Evolutionary conservation across 73 alveolate species (phyloP).

Genomic region (Tetrahymena elliotti): DNA sequence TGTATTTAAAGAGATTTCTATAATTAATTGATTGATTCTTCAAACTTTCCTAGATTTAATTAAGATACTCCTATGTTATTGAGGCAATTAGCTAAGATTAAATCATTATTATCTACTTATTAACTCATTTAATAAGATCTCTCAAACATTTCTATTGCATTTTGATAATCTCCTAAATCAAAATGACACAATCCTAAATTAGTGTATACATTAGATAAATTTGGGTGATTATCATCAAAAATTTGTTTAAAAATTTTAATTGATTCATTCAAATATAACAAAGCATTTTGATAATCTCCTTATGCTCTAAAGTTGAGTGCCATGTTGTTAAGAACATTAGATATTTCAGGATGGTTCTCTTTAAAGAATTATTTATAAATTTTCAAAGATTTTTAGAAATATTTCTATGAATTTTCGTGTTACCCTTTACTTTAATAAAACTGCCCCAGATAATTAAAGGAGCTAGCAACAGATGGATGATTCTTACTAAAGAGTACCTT

Average conservation of each 20-base stretch:
- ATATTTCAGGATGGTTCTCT: background rate
- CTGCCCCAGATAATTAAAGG: background rate
- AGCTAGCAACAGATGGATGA: background rate
- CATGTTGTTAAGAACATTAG: background rate
- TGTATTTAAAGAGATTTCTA: background rate
- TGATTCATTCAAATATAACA: background rate
- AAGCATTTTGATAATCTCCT: background rate
- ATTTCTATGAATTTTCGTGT: background rate
- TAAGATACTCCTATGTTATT: background rate
- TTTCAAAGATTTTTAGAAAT: background rate
- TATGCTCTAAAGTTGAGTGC: background rate
- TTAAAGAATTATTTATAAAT: no score
- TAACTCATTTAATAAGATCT: background rate
- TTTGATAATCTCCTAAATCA: background rate
- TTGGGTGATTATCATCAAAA: background rate
- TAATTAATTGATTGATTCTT: background rate
- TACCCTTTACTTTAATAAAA: background rate
- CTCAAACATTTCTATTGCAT: background rate
- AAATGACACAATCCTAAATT: background rate
- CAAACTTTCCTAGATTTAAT: background rate
- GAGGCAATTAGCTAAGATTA: background rate
- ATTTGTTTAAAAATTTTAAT: no score
- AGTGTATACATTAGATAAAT: background rate
- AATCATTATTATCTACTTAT: background rate
- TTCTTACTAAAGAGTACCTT: background rate